These are phyloP conservation scores for Sistotremastrum suecicum DNA, from an alignment of 768 basidiomycete species.

Conservation along the genomic window DNA sequence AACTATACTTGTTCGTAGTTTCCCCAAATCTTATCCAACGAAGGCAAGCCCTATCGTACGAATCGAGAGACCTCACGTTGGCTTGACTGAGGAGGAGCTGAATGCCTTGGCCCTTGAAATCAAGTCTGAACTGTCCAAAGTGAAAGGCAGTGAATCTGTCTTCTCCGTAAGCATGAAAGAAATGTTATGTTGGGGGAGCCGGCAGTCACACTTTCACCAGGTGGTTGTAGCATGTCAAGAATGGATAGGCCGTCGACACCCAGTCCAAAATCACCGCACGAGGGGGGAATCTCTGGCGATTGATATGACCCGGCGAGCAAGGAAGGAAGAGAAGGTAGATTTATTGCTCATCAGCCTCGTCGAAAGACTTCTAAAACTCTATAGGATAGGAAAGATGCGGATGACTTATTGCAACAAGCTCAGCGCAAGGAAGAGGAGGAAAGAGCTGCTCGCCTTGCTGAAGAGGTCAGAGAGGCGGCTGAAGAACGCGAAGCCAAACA, in stretches of 20 bases:
- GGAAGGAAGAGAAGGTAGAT: conserved; percentile 51
- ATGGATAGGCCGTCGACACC: conserved; percentile 52
- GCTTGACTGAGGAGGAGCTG: conserved; percentile 43
- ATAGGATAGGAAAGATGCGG: conserved; percentile 22
- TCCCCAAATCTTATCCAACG: conserved; percentile 73
- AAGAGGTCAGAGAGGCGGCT: conserved; percentile 52
- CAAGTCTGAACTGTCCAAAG: conserved; percentile 48
- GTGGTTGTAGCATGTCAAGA: conserved; percentile 57
- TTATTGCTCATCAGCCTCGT: neutral
- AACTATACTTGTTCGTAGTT: conserved; percentile 23
- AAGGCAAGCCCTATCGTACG: conserved; percentile 55
- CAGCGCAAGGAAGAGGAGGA: conserved; percentile 38
- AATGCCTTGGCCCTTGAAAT: conserved; percentile 43
- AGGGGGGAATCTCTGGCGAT: conserved; percentile 50
- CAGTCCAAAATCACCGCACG: conserved; percentile 32
- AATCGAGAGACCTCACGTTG: conserved; percentile 48
- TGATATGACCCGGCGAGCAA: conserved; percentile 64
- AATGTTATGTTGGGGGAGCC: neutral
- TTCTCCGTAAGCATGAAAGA: conserved; percentile 20
- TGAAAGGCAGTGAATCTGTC: conserved; percentile 61
- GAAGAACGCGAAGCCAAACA: conserved; percentile 35
- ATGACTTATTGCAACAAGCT: conserved; percentile 38
- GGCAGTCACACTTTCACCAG: conserved; percentile 18
- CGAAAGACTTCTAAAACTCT: neutral
- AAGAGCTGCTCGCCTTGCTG: conserved; percentile 35